Evolutionary conservation across 2,329 filamentous ascomycete species (phyloP).

Genomic region (Chrysoporthe puriensis): DNA sequence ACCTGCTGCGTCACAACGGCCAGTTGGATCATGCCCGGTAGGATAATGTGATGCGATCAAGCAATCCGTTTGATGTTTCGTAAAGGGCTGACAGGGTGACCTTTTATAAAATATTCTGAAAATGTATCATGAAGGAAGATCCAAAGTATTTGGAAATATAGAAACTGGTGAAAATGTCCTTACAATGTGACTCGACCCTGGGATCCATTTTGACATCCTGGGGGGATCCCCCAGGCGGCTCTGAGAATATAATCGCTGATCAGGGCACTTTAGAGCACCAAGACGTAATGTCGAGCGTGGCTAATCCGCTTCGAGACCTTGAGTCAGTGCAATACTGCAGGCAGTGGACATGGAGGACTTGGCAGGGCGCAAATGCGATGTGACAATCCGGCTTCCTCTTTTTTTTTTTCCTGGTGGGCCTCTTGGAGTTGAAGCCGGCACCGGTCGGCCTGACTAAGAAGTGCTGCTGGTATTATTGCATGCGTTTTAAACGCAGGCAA

Average conservation of each 20-base stretch:
- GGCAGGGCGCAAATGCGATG: conserved; percentile 11
- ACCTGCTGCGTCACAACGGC: no score
- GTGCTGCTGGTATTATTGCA: background rate
- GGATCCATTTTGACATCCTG: conserved; percentile 27
- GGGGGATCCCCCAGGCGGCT: conserved; percentile 1
- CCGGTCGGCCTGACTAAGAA: conserved; percentile 12
- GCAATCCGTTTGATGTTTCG: background rate
- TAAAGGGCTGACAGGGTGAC: background rate
- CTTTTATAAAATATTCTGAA: background rate
- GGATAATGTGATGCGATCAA: conserved; percentile 30
- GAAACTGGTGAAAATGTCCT: conserved; percentile 23
- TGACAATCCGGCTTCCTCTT: background rate
- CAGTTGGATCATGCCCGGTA: background rate
- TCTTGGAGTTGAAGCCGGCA: conserved; percentile 5
- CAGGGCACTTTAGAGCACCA: background rate
- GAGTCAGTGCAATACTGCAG: background rate
- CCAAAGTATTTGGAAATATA: background rate
- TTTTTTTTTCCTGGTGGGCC: background rate
- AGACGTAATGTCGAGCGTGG: background rate
- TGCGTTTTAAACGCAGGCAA: background rate
- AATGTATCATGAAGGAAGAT: background rate
- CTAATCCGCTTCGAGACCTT: background rate
- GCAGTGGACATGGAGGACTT: background rate
- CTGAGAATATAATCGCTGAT: background rate
- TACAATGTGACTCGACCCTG: conserved; percentile 26